Base-by-base conservation (phyloP, 2,329 filamentous ascomycete genomes). In the Bimuria novae-zelandiae region DNA sequence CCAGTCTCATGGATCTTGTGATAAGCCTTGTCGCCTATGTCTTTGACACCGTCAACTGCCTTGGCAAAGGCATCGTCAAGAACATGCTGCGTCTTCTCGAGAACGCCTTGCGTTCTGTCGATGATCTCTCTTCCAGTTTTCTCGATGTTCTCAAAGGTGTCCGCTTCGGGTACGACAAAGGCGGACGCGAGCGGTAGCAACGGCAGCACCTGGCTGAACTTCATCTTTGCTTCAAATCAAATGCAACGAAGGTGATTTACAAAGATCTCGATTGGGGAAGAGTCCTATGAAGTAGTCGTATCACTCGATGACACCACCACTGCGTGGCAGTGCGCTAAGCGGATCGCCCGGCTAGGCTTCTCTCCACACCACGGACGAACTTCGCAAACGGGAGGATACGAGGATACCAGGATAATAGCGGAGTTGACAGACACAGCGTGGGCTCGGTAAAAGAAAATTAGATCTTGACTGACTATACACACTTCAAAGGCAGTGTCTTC, bases 161-260 rank as follows among this genome's bases (percentile, higher is more conserved):
- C 64, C 57, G 81, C 75, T 42, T 82, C 75, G 14, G 81, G 80
- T 43, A 85, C 72, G 53, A 84, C 79, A 48, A 84, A 77, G 22
- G 81, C 81, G 47, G 79, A 72, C 56, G 76, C 71, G 44, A 81
- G 57, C 25, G 80, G 79, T 61, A 78, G 77, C 44, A 83, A 70
- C 51, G 80, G 77, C 55, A 84, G 64, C 39, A 83, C 59, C 42
- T 72, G 71, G 46, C 71, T 69, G 64, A 81, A 70, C 72, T 77
- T 82, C 80, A 83, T 83, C 39, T 55, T 75, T 59, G 43, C 30
- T 49, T 49, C 30, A 54, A 51, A 32, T 55, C 39, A 49, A 49
- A 47, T 32, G 45, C 39, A 41, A 47, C 42, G 47, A 33, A 43
- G 53, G 39, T 45, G 29, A 54, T 48, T 17, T 52, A 22, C n/a